A percentile compares a stretch with the other conserved stretches of the same genome.
These are phyloP conservation scores for Phytophthora pistaciae DNA, from an alignment of 352 stramenopile species.

Conservation along the genomic window DNA sequence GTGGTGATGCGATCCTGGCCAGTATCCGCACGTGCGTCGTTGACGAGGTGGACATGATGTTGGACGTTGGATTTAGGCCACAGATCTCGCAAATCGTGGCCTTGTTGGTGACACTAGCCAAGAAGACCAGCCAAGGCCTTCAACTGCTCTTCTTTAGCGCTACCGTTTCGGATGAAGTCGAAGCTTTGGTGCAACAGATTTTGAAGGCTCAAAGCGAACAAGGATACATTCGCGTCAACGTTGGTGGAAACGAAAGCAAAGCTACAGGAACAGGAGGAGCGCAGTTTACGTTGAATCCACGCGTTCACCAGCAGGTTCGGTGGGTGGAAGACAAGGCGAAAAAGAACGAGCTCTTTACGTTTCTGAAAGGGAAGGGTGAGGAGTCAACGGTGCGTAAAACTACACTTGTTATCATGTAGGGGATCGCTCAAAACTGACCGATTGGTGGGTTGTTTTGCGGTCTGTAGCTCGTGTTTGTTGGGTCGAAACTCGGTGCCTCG, in stretches of 20 bases:
- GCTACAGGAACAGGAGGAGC: neutral
- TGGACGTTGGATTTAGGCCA: conserved; percentile 64
- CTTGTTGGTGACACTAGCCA: conserved; percentile 27
- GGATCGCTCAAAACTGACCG: neutral
- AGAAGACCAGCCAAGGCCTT: conserved; percentile 3
- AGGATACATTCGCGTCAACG: conserved; percentile 44
- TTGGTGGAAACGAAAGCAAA: conserved; percentile 23
- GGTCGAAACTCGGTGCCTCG: conserved; percentile 66
- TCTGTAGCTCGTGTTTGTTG: conserved; percentile 78
- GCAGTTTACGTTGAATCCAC: conserved; percentile 37
- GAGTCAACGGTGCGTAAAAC: conserved; percentile 54
- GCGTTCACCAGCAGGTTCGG: conserved; percentile 44
- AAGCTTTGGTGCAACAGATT: conserved; percentile 48
- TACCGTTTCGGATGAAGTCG: conserved; percentile 55
- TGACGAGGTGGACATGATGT: conserved; percentile 84
- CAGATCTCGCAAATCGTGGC: conserved; percentile 61
- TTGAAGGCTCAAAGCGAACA: conserved; percentile 21
- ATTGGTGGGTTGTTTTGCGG: conserved; percentile 5
- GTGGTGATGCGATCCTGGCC: conserved; percentile 27
- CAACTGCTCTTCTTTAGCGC: conserved; percentile 75
- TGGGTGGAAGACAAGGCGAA: conserved; percentile 72
- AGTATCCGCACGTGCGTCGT: conserved; percentile 52
- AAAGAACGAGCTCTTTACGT: conserved; percentile 63
- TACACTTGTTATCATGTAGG: neutral
- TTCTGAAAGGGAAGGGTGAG: conserved; percentile 38